Evolutionary conservation across 1,284 basidiomycete genomes (phyloP), one percentile per base, ranked within the genome.

Genomic region (Pseudozyma sp.): DNA sequence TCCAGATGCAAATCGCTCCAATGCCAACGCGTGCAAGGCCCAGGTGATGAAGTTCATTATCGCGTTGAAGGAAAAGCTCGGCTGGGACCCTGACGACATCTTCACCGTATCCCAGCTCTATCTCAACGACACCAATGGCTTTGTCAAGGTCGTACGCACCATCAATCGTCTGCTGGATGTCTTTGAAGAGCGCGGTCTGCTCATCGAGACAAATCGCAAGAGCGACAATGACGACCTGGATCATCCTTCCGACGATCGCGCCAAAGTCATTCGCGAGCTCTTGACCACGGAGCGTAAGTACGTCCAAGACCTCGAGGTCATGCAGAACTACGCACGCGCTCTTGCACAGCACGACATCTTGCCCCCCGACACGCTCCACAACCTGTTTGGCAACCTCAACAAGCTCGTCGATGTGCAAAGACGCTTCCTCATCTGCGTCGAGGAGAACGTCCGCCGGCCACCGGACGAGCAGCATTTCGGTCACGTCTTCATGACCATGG

Each of bases 211-310:
- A 35, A 86, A 88, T 54, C 86, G 89, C 19, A 78, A 85, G 54
- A 52, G 70, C 24, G 70, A 68, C 43, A 53, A 54, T 17, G 76
- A 81, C n/a, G 78, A 74, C 13, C 70, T 78, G 19, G 69, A 78
- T 17, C 65, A 75, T 35, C 81, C 81, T 10, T 58, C 65, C 84
- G 87, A 89, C 16, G 90, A 90, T 19, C 88, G 92, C 35, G 90
- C 89, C 74, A 91, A 93, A 76, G 92, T 94, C 71, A 89, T 94
- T 59, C 88, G 89, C 75, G 94, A 97, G 85, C 90, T 96, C 76
- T 89, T 97, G 53, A 92, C 94, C 83, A 95, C 93, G 4, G 97
- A 99, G 85, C 90, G 96, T 56, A 97, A 97, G 87, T 99, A 96
- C 85, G 96, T 99, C 16, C 93, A 96, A 85, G 96, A 99, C 86